Evolutionary conservation across 2,329 filamentous ascomycete genomes (phyloP).

Genomic region (Calonectria leucothoes): DNA sequence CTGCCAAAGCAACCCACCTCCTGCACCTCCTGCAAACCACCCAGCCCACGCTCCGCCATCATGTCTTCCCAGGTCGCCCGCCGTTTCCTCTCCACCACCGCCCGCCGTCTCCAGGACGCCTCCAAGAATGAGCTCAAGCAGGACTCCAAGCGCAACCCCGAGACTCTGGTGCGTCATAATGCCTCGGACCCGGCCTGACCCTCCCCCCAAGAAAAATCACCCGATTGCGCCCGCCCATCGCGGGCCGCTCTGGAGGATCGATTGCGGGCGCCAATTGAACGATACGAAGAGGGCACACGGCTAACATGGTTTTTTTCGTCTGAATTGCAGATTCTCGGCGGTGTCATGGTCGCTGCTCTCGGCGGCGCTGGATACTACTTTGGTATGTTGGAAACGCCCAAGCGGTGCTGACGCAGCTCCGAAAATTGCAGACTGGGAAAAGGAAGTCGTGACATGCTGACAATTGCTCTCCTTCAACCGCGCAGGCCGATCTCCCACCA

Average conservation of each 20-base stretch:
- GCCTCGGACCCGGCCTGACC: conserved; percentile 21
- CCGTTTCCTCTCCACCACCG: conserved; percentile 65
- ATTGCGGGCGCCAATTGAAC: conserved; percentile 2
- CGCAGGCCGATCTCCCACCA: conserved; percentile 84
- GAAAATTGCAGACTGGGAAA: not conserved
- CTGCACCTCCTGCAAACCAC: conserved; percentile 31
- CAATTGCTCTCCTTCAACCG: conserved; percentile 10
- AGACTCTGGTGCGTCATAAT: conserved; percentile 58
- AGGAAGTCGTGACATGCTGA: conserved; percentile 33
- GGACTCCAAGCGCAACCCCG: conserved; percentile 67
- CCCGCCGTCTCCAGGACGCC: conserved; percentile 61
- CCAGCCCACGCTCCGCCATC: conserved; percentile 44
- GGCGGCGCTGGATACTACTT: conserved; percentile 92
- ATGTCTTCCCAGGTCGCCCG: conserved; percentile 70
- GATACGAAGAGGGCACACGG: conserved; percentile 13
- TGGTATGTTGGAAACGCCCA: conserved; percentile 62
- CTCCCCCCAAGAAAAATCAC: conserved; percentile 20
- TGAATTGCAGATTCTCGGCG: conserved; percentile 80
- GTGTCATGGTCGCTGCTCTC: conserved; percentile 90
- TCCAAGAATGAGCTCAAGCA: conserved; percentile 63
- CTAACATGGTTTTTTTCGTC: conserved; percentile 30
- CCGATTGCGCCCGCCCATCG: conserved; percentile 15
- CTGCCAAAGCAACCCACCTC: conserved; percentile 29
- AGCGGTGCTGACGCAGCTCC: conserved; percentile 13
- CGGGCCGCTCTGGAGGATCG: not conserved